Conservation (phyloP, 2,329 filamentous ascomycete genomes). For the Trichoderma koningii region DNA sequence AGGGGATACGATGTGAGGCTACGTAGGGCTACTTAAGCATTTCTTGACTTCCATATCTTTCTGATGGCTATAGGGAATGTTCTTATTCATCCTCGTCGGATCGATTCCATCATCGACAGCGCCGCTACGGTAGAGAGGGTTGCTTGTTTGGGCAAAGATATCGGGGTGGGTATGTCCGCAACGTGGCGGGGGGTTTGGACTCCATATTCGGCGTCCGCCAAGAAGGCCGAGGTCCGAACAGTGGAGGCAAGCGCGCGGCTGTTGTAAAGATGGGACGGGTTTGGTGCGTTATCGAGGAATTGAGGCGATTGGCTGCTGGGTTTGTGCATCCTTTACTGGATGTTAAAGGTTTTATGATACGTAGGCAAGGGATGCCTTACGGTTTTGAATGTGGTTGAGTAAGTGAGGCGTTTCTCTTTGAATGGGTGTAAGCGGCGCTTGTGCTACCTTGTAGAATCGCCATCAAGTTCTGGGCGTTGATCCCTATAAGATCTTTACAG, state of each 20-base stretch:
- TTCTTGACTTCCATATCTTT: neutral
- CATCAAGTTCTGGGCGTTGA: no score
- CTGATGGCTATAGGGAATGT: neutral
- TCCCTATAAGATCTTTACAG: no score
- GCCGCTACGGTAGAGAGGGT: neutral
- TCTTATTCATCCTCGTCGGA: neutral
- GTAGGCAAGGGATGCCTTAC: no score
- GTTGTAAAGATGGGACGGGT: neutral
- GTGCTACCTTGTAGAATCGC: no score
- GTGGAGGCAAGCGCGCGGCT: neutral
- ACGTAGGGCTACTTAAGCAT: no score
- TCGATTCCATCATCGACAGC: neutral
- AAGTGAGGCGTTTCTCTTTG: neutral
- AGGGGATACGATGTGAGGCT: no score
- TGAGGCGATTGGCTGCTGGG: neutral
- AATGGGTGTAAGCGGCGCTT: no score
- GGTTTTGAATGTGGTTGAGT: neutral
- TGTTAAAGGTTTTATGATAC: no score
- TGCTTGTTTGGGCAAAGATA: neutral
- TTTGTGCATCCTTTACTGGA: neutral
- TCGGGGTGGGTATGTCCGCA: neutral
- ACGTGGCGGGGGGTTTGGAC: neutral
- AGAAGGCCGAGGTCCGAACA: neutral
- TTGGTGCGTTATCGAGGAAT: neutral
- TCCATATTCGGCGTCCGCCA: neutral